Percentiles rank a stretch among this genome's conserved stretches.
These are phyloP conservation scores for Rhododendron williamsianum DNA, from an alignment of 148 eudicot species.

Conservation along the genomic window DNA sequence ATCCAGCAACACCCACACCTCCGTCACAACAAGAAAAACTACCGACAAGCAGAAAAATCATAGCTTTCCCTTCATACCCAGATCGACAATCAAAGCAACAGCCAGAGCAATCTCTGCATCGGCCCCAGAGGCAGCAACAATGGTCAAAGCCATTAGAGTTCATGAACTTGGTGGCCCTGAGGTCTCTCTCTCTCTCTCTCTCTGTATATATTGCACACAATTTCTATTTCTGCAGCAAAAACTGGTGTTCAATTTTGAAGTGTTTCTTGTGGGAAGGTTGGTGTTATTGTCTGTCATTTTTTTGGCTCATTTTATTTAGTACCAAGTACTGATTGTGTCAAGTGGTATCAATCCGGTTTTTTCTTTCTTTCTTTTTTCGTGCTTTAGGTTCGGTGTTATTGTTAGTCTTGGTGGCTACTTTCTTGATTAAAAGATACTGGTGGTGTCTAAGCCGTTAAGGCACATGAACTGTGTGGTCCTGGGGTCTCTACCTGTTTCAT, in stretches of 20 bases:
- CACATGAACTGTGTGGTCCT: too few species aligned
- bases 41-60: not conserved
- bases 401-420: too few species aligned
- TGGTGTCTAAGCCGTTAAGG: too few species aligned
- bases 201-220: not conserved
- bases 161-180: slow-evolving; percentile 73
- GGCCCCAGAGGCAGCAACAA: slow-evolving; percentile 24
- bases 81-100: not conserved
- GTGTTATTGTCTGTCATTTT: not conserved
- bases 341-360: not conserved
- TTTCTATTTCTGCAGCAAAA: not conserved
- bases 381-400: too few species aligned
- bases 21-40: not conserved
- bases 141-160: slow-evolving; percentile 81
- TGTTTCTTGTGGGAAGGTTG: too few species aligned
- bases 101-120: slow-evolving; percentile 23
- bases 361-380: too few species aligned
- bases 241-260: not conserved
- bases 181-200: slow-evolving; percentile 28
- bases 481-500: too few species aligned
- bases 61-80: not conserved
- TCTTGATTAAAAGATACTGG: too few species aligned
- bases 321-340: not conserved
- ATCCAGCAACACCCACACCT: not conserved
- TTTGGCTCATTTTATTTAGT: not conserved